Evolutionary conservation across 768 basidiomycete species (phyloP), one percentile per base, ranked within the genome.

Genomic region (Suillus americanus): DNA sequence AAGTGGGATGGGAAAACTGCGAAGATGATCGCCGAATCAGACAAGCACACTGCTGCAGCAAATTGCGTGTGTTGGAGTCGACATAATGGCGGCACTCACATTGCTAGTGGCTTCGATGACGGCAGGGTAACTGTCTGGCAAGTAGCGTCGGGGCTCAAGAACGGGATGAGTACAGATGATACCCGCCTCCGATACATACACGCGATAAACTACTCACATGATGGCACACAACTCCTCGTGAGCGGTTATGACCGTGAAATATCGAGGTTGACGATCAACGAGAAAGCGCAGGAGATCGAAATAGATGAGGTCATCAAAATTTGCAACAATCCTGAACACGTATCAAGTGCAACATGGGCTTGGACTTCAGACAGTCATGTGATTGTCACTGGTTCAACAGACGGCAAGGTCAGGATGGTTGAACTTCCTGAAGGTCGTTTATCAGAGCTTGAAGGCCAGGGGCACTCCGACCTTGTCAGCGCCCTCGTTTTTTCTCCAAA

Each of bases 401-500:
- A 57, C 5, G 23, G 56, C 9, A 57, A 40, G 38, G 28, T 57
- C 5, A 57, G 0, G 18, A 57, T 28, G 3, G 0, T 53, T 18
- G 38, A 57, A 6, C 38, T 57, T 18, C 56, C 38, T 3, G 33
- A 40, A 18, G 33, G 23, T n/a, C 25, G 3, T 2, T 2, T 18
- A 5, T 12, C 0, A 12, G 56, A 25, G 23, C 9, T 57, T 57
- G 23, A 51, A 4, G 50, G 25, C 2, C 50, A 1, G 9, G 25
- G 25, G 5, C 56, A 57, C 38, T 40, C 56, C 9, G 38, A 57
- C 38, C 56, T 25, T 28, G 38, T 57, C 23, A 28, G 38, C 56
- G 25, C 56, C 13, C 9, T 57, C 14, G 18, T 18, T 40, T 5
- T 23, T 25, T 28, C 2, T 14, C 69, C 67, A 18, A 60, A 70